phyloP scores from a whole-genome alignment of 495 filamentous ascomycete genomes.

The Apodospora peruviana region DNA sequence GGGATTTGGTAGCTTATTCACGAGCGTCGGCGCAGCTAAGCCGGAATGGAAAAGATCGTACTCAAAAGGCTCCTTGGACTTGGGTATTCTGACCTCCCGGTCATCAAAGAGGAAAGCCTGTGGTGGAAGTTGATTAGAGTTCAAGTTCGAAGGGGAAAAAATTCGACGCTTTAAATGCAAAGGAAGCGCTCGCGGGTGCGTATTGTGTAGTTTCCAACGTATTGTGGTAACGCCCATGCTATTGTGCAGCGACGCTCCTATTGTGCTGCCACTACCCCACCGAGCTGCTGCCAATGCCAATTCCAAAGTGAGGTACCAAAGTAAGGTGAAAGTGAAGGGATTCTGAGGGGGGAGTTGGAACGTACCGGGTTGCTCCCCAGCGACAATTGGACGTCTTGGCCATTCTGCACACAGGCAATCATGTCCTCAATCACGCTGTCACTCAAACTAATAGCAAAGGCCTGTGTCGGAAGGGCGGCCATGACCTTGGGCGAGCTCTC shows the following conservation, averaged over 20 bases:
- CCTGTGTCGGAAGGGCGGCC: conserved; percentile 35
- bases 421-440: conserved; percentile 65
- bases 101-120: conserved; percentile 38
- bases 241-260: not conserved
- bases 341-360: conserved; percentile 17
- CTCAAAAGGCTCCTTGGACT: conserved; percentile 26
- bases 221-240: not conserved
- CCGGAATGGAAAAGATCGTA: conserved; percentile 42
- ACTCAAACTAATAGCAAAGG: conserved; percentile 60
- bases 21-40: conserved; percentile 20
- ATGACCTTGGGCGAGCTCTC: conserved; percentile 34
- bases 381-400: conserved; percentile 54
- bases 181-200: not conserved
- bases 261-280: not conserved
- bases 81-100: conserved; percentile 28
- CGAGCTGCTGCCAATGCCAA: too few species aligned
- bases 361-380: conserved; percentile 54
- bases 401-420: conserved; percentile 58
- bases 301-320: too few species aligned
- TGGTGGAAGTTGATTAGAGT: conserved; percentile 8
- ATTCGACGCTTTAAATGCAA: too few species aligned
- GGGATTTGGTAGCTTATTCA: conserved; percentile 33
- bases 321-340: conserved; percentile 9
- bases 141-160: not conserved
- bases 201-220: not conserved